phyloP scores from a whole-genome alignment of 2,329 filamentous ascomycete species.

The Colletotrichum paranaense region DNA sequence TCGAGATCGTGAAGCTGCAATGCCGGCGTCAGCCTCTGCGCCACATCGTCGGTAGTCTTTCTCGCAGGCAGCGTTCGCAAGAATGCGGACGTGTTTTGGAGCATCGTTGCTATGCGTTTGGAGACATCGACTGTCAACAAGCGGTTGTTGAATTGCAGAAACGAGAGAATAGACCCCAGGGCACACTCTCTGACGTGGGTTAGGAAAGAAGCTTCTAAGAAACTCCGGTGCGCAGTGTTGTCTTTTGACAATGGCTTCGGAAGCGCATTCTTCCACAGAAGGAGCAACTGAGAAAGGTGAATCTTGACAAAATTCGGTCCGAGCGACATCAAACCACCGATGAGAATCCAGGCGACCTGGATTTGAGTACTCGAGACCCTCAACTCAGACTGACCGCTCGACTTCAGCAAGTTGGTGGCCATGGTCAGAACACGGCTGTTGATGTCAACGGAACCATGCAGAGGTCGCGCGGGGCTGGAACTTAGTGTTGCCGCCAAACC shows the following conservation, averaged over 20 bases:
- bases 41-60: slow-evolving; percentile 87
- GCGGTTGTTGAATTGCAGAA: slow-evolving; percentile 92
- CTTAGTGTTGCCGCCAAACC: slow-evolving; percentile 91
- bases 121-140: slow-evolving; percentile 94
- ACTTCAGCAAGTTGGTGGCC: slow-evolving; percentile 92
- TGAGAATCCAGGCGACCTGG: slow-evolving; percentile 97
- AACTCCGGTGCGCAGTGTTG: slow-evolving; percentile 84
- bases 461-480: slow-evolving; percentile 85
- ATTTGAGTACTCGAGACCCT: slow-evolving; percentile 94
- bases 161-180: slow-evolving; percentile 88
- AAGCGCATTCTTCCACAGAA: slow-evolving; percentile 97
- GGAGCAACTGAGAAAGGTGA: slow-evolving; percentile 90
- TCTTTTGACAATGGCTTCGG: slow-evolving; percentile 95
- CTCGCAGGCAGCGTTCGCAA: slow-evolving; percentile 85
- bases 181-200: slow-evolving; percentile 96
- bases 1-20: slow-evolving; percentile 91
- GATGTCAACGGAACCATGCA: slow-evolving; percentile 95
- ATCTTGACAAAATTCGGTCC: slow-evolving; percentile 99
- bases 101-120: slow-evolving; percentile 90
- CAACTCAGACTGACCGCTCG: slow-evolving; percentile 89
- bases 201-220: slow-evolving; percentile 91
- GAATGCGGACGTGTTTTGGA: slow-evolving; percentile 93
- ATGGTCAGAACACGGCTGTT: slow-evolving; percentile 92
- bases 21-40: slow-evolving; percentile 84
- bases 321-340: slow-evolving; percentile 95